A percentile compares a stretch with the other conserved stretches of the same genome.
These are phyloP conservation scores for Caryopteris hybrid DNA, from an alignment of 305 asterid species.

Conservation along the genomic window DNA sequence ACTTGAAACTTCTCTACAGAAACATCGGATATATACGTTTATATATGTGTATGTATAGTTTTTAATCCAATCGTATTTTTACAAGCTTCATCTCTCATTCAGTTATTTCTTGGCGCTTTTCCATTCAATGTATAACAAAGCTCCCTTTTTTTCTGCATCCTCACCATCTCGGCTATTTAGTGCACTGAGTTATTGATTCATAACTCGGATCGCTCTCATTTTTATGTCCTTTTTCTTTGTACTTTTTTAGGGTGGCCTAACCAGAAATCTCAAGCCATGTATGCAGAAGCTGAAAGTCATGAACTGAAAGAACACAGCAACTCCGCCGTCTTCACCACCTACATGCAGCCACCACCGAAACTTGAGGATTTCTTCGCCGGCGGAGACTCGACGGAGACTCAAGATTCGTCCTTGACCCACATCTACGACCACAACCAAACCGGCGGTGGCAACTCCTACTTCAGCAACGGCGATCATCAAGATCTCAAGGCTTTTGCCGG, in stretches of 20 bases:
- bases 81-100: slow-evolving; percentile 9
- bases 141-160: not conserved
- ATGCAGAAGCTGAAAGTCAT: slow-evolving; percentile 31
- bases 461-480: slow-evolving; percentile 42
- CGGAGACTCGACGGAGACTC: slow-evolving; percentile 79
- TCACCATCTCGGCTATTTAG: not conserved
- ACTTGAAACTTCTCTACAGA: slow-evolving; percentile 8
- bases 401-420: slow-evolving; percentile 71
- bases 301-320: slow-evolving; percentile 22
- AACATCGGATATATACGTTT: not conserved
- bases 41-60: not conserved
- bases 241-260: slow-evolving; percentile 53
- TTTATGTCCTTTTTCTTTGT: not conserved
- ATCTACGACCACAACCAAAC: slow-evolving; percentile 47
- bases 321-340: slow-evolving; percentile 26
- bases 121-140: not conserved
- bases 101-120: slow-evolving; percentile 17
- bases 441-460: slow-evolving; percentile 28
- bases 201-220: slow-evolving; percentile 20
- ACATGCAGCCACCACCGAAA: slow-evolving; percentile 66
- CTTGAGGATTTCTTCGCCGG: slow-evolving; percentile 81
- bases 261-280: slow-evolving; percentile 45
- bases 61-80: not conserved
- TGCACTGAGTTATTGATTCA: not conserved
- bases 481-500: slow-evolving; percentile 54